These are phyloP conservation scores for Cordyceps cateniannulata DNA, from an alignment of 2,329 filamentous ascomycete genomes.

Conservation along the genomic window DNA sequence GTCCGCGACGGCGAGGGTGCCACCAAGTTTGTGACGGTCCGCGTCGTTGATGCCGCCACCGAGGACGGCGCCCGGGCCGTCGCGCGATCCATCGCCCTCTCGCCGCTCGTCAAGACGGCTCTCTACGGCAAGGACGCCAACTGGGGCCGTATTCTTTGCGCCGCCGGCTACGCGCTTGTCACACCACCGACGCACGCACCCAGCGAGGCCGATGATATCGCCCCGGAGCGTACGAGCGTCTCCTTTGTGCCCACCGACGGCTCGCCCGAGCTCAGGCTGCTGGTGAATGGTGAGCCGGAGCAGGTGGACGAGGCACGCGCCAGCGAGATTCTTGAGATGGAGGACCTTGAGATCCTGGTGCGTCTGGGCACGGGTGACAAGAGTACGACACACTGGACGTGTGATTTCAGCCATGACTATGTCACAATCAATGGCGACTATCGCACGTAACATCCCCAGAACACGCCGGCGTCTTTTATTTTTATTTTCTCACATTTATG, in stretches of 20 bases:
- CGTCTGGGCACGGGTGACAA: constrained; percentile 61
- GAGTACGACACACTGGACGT: constrained; percentile 74
- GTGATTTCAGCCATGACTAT: constrained; percentile 81
- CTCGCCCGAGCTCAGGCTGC: constrained; percentile 66
- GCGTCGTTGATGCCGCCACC: constrained; percentile 65
- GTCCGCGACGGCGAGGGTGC: constrained; percentile 95
- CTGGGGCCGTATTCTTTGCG: constrained; percentile 95
- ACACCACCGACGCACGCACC: constrained; percentile 50
- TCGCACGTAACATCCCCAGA: constrained; percentile 40
- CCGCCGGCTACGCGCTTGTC: constrained; percentile 73
- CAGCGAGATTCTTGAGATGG: constrained; percentile 68
- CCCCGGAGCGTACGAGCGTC: constrained; percentile 66
- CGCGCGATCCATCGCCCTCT: constrained; percentile 81
- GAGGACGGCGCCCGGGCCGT: constrained; percentile 69
- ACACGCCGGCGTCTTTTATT: not conserved
- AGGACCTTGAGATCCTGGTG: constrained; percentile 75
- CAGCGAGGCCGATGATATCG: constrained; percentile 56
- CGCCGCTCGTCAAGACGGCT: constrained; percentile 92
- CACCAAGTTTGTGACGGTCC: constrained; percentile 95
- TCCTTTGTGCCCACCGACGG: constrained; percentile 74
- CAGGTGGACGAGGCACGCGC: constrained; percentile 70
- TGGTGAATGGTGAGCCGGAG: constrained; percentile 77
- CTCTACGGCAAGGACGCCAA: constrained; percentile 96
- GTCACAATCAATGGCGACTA: constrained; percentile 65
- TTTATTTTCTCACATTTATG: not conserved